Evolutionary conservation across 2,329 filamentous ascomycete genomes (phyloP).

Genomic region (Aspergillus terreus): DNA sequence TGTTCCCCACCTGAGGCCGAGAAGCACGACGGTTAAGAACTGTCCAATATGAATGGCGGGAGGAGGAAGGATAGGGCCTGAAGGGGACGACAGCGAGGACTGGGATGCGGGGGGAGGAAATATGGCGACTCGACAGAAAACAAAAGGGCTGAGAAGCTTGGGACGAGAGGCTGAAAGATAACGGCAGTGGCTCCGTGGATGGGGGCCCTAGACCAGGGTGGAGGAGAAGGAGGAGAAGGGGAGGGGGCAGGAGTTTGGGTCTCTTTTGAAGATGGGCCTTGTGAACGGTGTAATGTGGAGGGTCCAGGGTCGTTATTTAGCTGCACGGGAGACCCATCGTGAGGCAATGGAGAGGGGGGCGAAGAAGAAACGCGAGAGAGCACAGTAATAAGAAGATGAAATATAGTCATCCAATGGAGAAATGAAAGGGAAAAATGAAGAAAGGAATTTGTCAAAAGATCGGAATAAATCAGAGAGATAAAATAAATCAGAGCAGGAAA

Average conservation of each 20-base stretch:
- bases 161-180: slow-evolving; percentile 19
- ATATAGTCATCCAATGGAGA: not conserved
- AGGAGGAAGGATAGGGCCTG: slow-evolving; percentile 10
- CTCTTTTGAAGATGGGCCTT: slow-evolving; percentile 14
- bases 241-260: not conserved
- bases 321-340: slow-evolving; percentile 29
- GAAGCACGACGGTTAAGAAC: slow-evolving; percentile 4
- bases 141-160: slow-evolving; percentile 18
- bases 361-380: slow-evolving; percentile 1
- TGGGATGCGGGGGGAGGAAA: slow-evolving; percentile 16
- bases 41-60: slow-evolving; percentile 13
- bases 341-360: slow-evolving; percentile 4
- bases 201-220: slow-evolving; percentile 24
- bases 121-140: slow-evolving; percentile 18
- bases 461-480: slow-evolving; percentile 11
- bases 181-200: slow-evolving; percentile 23
- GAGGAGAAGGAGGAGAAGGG: slow-evolving; percentile 12
- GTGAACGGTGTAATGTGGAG: slow-evolving; percentile 28
- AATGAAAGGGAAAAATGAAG: not conserved
- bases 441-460: not conserved
- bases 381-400: not conserved
- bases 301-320: slow-evolving; percentile 41
- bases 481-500: slow-evolving; percentile 10
- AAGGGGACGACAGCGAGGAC: slow-evolving; percentile 9
- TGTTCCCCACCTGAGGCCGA: slow-evolving; percentile 1